Evolutionary conservation across 2,329 filamentous ascomycete species (phyloP).

Genomic region (Blumeriella jaapii): DNA sequence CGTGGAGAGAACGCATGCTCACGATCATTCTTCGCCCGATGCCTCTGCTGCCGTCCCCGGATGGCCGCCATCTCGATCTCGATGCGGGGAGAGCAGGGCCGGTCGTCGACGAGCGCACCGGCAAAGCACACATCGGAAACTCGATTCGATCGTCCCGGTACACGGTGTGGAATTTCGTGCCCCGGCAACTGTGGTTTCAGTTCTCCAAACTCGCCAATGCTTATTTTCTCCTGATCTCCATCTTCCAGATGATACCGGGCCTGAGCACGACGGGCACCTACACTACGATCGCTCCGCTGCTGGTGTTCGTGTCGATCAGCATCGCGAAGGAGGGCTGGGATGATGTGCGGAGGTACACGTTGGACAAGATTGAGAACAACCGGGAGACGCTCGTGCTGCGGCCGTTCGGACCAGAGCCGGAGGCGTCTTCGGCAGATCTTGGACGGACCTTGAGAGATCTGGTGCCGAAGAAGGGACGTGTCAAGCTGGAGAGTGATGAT

Average conservation of each 20-base stretch:
- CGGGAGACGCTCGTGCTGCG: constrained; percentile 36
- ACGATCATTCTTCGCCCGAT: constrained; percentile 17
- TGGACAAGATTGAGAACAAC: constrained; percentile 82
- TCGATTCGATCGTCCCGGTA: constrained; percentile 83
- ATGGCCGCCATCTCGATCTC: constrained; percentile 72
- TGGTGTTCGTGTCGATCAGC: constrained; percentile 75
- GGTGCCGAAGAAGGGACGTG: neutral
- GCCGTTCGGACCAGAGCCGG: constrained; percentile 8
- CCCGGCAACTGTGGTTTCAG: constrained; percentile 78
- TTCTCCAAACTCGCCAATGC: constrained; percentile 93
- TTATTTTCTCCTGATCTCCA: constrained; percentile 81
- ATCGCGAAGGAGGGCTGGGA: constrained; percentile 91
- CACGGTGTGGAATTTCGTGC: constrained; percentile 79
- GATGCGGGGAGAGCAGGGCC: constrained; percentile 41
- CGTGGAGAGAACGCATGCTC: constrained; percentile 14
- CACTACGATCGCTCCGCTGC: constrained; percentile 74
- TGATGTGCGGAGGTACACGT: constrained; percentile 69
- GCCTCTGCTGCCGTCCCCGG: constrained; percentile 58
- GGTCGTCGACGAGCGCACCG: constrained; percentile 67
- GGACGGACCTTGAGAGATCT: constrained; percentile 3
- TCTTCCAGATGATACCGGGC: constrained; percentile 85
- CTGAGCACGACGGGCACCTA: constrained; percentile 81
- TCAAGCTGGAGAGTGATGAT: too few relatives aligned
- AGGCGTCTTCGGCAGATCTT: neutral
- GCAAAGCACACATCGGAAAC: constrained; percentile 64